Conservation (phyloP, 1,139 yeast genomes). For the Hyphopichia fennica region DNA sequence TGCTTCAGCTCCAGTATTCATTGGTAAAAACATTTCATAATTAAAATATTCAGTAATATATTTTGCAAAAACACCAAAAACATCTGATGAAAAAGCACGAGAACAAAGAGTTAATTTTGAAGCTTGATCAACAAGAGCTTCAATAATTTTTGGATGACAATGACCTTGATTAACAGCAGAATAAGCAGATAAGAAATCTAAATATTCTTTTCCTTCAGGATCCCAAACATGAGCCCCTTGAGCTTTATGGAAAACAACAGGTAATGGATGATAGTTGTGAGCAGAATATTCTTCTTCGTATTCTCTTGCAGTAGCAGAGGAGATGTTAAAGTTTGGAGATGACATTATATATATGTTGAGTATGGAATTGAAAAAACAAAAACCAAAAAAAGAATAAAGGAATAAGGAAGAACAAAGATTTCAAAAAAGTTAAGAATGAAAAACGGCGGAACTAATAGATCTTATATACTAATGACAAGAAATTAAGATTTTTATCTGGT, state of each 20-base stretch:
- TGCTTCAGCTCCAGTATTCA: slow-evolving; percentile 99
- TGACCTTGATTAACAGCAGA: slow-evolving; percentile 99
- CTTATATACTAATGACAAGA: too few species aligned
- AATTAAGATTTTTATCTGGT: too few species aligned
- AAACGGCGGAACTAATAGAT: neutral
- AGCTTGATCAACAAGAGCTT: slow-evolving; percentile 87
- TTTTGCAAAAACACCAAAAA: slow-evolving; percentile 84
- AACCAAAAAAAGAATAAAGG: too few species aligned
- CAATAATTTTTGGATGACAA: slow-evolving; percentile 90
- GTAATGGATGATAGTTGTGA: slow-evolving; percentile 95
- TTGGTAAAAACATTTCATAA: slow-evolving; percentile 92
- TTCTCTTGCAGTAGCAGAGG: slow-evolving; percentile 65
- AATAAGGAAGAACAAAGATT: neutral
- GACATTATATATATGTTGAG: slow-evolving; percentile 10
- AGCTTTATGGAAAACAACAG: slow-evolving; percentile 88
- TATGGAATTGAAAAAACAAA: neutral
- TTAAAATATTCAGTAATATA: slow-evolving; percentile 85
- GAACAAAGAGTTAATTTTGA: slow-evolving; percentile 80
- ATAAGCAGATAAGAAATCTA: slow-evolving; percentile 89
- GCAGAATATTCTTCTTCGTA: slow-evolving; percentile 86
- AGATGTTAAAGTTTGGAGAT: slow-evolving; percentile 39
- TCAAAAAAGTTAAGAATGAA: neutral
- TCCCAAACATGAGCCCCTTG: slow-evolving; percentile 96
- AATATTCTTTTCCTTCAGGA: slow-evolving; percentile 87
- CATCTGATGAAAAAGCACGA: slow-evolving; percentile 90